Conservation (phyloP, 345 rosid species). For the Boechera retrofracta region DNA sequence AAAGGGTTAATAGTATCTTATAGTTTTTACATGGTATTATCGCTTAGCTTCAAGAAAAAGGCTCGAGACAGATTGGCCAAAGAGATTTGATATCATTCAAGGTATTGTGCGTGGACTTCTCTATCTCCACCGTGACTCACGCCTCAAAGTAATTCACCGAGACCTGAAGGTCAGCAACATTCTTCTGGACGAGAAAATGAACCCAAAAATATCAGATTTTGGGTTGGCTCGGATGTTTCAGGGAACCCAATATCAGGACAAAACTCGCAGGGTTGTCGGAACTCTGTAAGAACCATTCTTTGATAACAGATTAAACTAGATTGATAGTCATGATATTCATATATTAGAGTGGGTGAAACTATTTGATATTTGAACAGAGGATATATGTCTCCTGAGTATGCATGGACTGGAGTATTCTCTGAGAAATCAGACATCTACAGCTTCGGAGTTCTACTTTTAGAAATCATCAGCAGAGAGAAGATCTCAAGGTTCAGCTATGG, state of each 20-base stretch:
- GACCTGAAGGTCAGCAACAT: slow-evolving; percentile 49
- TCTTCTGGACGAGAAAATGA: slow-evolving; percentile 45
- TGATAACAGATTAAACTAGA: background rate
- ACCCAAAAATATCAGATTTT: slow-evolving; percentile 53
- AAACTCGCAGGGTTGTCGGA: slow-evolving; percentile 42
- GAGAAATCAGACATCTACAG: slow-evolving; percentile 68
- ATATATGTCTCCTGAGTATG: slow-evolving; percentile 78
- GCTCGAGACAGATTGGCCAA: slow-evolving; percentile 31
- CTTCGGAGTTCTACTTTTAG: slow-evolving; percentile 63
- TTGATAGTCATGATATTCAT: background rate
- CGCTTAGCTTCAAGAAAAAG: slow-evolving; percentile 18
- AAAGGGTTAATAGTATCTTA: background rate
- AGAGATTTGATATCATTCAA: slow-evolving; percentile 42
- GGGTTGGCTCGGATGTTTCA: slow-evolving; percentile 47
- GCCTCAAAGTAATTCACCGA: slow-evolving; percentile 45
- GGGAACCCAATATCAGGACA: slow-evolving; percentile 40
- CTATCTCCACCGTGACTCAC: slow-evolving; percentile 53
- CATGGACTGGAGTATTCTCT: slow-evolving; percentile 62
- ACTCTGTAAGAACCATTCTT: slow-evolving; percentile 40
- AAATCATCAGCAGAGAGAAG: slow-evolving; percentile 58
- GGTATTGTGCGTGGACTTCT: slow-evolving; percentile 53
- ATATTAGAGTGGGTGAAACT: background rate
- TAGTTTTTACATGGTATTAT: background rate
- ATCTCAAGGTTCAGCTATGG: slow-evolving; percentile 39
- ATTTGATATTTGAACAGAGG: slow-evolving; percentile 49